Conservation (phyloP, 1,284 basidiomycete genomes). For the Papiliotrema nemorosa region DNA sequence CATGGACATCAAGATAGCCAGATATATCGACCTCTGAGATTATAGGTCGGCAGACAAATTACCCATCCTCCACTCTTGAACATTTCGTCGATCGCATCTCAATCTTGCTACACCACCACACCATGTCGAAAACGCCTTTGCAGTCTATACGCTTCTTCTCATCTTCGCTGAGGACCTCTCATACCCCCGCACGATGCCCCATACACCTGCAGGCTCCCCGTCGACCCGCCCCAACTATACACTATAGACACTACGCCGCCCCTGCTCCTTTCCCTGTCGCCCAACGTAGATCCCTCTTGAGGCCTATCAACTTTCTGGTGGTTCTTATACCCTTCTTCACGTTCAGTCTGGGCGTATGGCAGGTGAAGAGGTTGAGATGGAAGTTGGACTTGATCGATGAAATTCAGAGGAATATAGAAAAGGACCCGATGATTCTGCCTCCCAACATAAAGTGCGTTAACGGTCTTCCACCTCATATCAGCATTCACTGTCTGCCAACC, state of each 20-base stretch:
- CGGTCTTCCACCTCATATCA: background rate
- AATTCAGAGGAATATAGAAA: conserved; percentile 82
- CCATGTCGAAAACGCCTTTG: background rate
- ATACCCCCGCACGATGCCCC: no score
- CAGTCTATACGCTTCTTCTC: background rate
- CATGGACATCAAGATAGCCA: no score
- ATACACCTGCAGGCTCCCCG: no score
- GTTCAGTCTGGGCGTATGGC: conserved; percentile 91
- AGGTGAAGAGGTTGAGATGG: conserved; percentile 85
- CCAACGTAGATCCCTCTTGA: conserved; percentile 17
- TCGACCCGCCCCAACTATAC: no score
- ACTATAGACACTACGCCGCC: background rate
- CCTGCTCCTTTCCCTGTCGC: conserved; percentile 11
- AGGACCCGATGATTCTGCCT: conserved; percentile 75
- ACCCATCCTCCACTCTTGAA: no score
- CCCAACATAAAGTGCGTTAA: conserved; percentile 75
- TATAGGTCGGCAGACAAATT: no score
- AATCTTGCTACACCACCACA: no score
- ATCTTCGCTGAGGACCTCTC: no score
- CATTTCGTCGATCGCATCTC: no score
- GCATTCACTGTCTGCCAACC: no score
- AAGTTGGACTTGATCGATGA: conserved; percentile 92
- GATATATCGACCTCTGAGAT: no score
- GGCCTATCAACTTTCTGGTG: conserved; percentile 70
- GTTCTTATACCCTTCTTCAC: conserved; percentile 87